Evolutionary conservation across 2,329 filamentous ascomycete species (phyloP).

Genomic region (Macrophomina phaseolina): DNA sequence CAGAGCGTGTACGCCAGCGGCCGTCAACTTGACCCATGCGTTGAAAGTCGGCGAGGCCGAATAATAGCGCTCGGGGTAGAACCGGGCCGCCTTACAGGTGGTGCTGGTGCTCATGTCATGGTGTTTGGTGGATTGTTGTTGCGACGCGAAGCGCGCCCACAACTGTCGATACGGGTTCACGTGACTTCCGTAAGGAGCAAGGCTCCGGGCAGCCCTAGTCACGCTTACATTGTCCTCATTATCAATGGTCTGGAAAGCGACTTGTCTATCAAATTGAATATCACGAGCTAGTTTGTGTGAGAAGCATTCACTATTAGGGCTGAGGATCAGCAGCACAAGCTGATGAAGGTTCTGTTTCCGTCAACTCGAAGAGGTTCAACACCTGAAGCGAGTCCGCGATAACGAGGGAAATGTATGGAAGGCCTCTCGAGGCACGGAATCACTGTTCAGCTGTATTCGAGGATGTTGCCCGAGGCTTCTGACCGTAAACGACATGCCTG

Average conservation of each 20-base stretch:
- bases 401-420: too few species aligned
- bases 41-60: slow-evolving; percentile 65
- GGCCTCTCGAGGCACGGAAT: neutral
- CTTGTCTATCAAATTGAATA: too few species aligned
- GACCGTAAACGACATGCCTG: neutral
- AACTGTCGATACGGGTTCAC: neutral
- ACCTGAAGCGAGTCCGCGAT: neutral
- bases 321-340: neutral
- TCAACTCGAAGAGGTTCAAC: neutral
- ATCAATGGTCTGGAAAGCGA: too few species aligned
- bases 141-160: too few species aligned
- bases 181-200: neutral
- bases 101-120: slow-evolving; percentile 45
- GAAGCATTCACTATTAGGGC: neutral
- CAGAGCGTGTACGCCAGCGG: slow-evolving; percentile 61
- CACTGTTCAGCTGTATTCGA: neutral
- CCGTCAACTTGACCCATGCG: slow-evolving; percentile 67
- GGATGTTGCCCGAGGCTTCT: neutral
- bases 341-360: neutral
- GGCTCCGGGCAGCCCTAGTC: neutral
- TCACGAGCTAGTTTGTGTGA: neutral
- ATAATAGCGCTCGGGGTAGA: slow-evolving; percentile 67
- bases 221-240: too few species aligned
- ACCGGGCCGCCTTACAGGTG: slow-evolving; percentile 31
- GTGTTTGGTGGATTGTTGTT: slow-evolving; percentile 10